phyloP scores from a whole-genome alignment of 2,329 filamentous ascomycete genomes.

The Sclerotinia subarctica region DNA sequence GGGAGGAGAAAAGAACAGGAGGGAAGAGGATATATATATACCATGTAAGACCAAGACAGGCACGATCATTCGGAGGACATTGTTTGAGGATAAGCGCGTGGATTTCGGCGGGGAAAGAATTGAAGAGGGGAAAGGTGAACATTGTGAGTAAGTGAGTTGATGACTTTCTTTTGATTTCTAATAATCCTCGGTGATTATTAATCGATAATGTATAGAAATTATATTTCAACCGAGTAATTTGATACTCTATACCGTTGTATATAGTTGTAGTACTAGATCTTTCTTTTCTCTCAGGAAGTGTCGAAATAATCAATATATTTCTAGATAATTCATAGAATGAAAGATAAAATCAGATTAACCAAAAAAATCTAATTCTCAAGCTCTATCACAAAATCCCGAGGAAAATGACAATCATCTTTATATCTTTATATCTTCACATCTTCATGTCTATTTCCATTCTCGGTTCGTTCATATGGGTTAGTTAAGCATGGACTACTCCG shows the following conservation, averaged over 20 bases:
- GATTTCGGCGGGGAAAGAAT: conserved; percentile 32
- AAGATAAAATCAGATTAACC: not conserved
- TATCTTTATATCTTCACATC: not conserved
- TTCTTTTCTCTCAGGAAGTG: too few species aligned
- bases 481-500: not conserved
- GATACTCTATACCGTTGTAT: too few species aligned
- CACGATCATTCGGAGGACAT: conserved; percentile 31
- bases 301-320: too few species aligned
- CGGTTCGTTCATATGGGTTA: not conserved
- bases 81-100: conserved; percentile 29
- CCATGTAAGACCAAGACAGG: conserved; percentile 35
- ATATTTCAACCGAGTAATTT: not conserved
- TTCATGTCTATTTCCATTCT: too few species aligned
- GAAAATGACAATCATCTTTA: not conserved
- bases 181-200: too few species aligned
- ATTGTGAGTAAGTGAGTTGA: not conserved
- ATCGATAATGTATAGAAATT: too few species aligned
- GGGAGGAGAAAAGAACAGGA: too few species aligned
- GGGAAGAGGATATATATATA: conserved; percentile 29
- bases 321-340: too few species aligned
- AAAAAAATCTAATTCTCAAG: not conserved
- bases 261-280: too few species aligned
- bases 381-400: not conserved
- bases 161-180: not conserved
- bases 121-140: not conserved